phyloP scores from a whole-genome alignment of 345 rosid species.

The Chamaenerion angustifolium region DNA sequence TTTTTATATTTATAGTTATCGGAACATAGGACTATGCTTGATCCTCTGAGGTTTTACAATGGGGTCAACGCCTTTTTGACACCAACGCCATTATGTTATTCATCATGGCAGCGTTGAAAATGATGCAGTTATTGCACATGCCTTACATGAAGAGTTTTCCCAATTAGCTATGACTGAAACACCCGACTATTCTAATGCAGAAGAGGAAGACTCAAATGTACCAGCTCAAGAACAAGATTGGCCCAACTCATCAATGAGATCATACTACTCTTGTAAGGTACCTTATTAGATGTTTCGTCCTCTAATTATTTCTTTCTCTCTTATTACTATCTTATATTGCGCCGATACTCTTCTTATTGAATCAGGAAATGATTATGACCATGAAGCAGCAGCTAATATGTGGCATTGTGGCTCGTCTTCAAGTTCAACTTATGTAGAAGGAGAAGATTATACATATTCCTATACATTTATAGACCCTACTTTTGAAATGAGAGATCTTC shows the following conservation, averaged over 20 bases:
- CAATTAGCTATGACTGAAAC: conserved; percentile 51
- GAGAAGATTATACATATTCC: conserved; percentile 45
- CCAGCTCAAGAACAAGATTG: conserved; percentile 29
- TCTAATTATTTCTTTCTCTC: neutral
- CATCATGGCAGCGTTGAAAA: conserved; percentile 49
- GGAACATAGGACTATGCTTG: conserved; percentile 21
- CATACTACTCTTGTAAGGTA: conserved; percentile 35
- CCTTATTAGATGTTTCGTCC: conserved; percentile 1
- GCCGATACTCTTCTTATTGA: conserved; percentile 14
- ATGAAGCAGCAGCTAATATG: conserved; percentile 37
- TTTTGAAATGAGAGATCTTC: too few species aligned
- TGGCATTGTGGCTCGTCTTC: conserved; percentile 41
- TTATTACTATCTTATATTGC: neutral
- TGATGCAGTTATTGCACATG: conserved; percentile 77
- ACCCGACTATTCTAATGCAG: conserved; percentile 18
- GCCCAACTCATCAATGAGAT: conserved; percentile 24
- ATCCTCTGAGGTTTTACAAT: conserved; percentile 32
- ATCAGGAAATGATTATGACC: conserved; percentile 41
- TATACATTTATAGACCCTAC: too few species aligned
- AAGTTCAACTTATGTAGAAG: conserved; percentile 25
- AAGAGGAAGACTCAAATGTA: conserved; percentile 22
- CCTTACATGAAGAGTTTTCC: conserved; percentile 78
- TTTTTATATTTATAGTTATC: neutral
- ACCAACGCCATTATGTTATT: conserved; percentile 27
- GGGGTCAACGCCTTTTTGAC: conserved; percentile 54